Conservation (phyloP, 164 flowering plant species). For the Liriodendron chinense region DNA sequence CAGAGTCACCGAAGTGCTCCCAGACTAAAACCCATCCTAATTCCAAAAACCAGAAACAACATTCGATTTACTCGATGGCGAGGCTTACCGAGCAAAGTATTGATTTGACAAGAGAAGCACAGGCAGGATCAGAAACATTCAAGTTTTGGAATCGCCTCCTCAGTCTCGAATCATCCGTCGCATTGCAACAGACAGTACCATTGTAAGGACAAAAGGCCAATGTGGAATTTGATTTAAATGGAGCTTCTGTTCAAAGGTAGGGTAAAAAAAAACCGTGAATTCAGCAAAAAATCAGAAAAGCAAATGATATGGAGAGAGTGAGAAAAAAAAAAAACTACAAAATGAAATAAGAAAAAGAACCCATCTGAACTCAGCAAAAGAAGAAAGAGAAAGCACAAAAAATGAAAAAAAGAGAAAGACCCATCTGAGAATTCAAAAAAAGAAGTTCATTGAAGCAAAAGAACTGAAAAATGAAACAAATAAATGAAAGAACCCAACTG, state of each 20-base stretch:
- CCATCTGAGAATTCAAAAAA: background rate
- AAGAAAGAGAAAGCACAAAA: background rate
- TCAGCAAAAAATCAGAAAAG: background rate
- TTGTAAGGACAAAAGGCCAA: conserved; percentile 66
- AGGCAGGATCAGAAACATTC: conserved; percentile 63
- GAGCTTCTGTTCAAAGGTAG: conserved; percentile 43
- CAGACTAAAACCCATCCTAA: background rate
- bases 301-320: conserved; percentile 2
- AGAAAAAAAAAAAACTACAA: background rate
- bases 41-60: background rate
- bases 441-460: background rate
- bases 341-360: too few relatives aligned
- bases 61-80: background rate
- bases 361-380: background rate
- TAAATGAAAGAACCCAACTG: background rate
- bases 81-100: conserved; percentile 66
- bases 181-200: conserved; percentile 71
- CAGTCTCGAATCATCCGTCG: conserved; percentile 23
- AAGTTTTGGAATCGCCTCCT: conserved; percentile 53
- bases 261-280: too few relatives aligned
- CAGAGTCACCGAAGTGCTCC: background rate
- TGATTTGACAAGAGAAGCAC: conserved; percentile 73
- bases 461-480: background rate
- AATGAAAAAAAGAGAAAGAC: background rate
- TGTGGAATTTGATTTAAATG: conserved; percentile 33